Evolutionary conservation across 2,329 filamentous ascomycete genomes (phyloP), one percentile per base, ranked within the genome.

Genomic region (Talaromyces sp.): DNA sequence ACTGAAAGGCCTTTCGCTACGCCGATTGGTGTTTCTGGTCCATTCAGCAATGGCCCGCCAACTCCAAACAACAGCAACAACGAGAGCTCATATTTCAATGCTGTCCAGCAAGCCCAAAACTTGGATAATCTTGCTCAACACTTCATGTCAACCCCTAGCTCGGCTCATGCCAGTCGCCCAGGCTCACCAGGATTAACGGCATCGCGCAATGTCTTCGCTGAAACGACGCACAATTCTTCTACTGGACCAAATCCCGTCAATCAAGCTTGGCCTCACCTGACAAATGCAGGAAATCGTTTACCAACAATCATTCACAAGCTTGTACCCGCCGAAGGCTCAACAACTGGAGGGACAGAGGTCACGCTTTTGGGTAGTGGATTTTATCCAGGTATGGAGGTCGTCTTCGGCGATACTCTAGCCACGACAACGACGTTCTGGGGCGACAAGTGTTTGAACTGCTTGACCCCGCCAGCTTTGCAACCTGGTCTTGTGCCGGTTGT

Each of bases 361-460:
- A 94, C 91, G 0, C 86, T 95, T 64, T 82, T 96, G 9, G 93
- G 93, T 19, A 90, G 88, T 68, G 87, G 89, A 15, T 96, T 97
- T 74, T 89, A 88, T 68, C 89, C 90, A 77, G 87, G 87, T 1
- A 84, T 96, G 67, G 90, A 93, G 68, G 91, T 97, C 63, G 90
- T 93, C 77, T 97, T 97, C 75, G 93, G 93, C 22, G 87, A 89
- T 67, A 83, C 81, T 17, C 80, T 85, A 56, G 87, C 87, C 19
- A 87, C 89, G 0, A 91, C 89, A 0, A 93, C 91, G 1, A 92
- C 90, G 0, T 95, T 86, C 74, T 94, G 90, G 90, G 89, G 90
- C 52, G 86, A 91, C 68, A 89, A 89, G 66, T 90, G 90, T n/a
- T 80, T 96, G 22, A 90, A 93, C 62, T 94, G 91, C 71, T 82